Evolutionary conservation across 176 grass and related monocot genomes (phyloP).

Genomic region (Tillandsia leiboldiana): DNA sequence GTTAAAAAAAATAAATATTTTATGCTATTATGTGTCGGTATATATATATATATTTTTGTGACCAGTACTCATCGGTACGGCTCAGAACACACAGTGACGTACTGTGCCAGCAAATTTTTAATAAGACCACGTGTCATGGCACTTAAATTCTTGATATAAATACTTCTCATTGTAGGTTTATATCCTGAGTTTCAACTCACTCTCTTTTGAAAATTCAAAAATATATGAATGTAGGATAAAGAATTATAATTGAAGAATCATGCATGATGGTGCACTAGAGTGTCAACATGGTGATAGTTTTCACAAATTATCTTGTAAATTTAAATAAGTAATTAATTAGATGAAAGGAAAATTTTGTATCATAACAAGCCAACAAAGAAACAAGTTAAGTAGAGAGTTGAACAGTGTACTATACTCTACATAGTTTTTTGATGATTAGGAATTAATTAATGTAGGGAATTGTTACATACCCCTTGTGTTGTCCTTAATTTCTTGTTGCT

Average conservation of each 20-base stretch:
- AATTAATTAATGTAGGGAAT: background rate
- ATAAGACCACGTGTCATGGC: too few species aligned
- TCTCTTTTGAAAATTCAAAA: too few species aligned
- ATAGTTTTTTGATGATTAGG: background rate
- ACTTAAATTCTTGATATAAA: too few species aligned
- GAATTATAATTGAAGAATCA: too few species aligned
- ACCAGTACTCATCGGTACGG: too few species aligned
- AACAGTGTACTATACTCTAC: background rate
- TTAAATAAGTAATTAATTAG: background rate
- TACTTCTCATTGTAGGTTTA: too few species aligned
- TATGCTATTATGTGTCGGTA: too few species aligned
- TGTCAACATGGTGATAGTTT: background rate
- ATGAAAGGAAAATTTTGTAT: background rate
- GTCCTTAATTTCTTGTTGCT: conserved; percentile 61
- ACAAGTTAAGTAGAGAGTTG: background rate
- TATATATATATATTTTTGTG: too few species aligned
- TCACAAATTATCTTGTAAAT: background rate
- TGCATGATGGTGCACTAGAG: background rate
- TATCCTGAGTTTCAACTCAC: too few species aligned
- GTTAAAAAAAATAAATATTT: too few species aligned
- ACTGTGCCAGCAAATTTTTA: too few species aligned
- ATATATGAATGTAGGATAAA: background rate
- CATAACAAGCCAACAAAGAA: background rate
- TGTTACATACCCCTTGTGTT: conserved; percentile 37
- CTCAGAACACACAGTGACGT: too few species aligned